phyloP scores from a whole-genome alignment of 768 basidiomycete species.

The Lyophyllum semitale region DNA sequence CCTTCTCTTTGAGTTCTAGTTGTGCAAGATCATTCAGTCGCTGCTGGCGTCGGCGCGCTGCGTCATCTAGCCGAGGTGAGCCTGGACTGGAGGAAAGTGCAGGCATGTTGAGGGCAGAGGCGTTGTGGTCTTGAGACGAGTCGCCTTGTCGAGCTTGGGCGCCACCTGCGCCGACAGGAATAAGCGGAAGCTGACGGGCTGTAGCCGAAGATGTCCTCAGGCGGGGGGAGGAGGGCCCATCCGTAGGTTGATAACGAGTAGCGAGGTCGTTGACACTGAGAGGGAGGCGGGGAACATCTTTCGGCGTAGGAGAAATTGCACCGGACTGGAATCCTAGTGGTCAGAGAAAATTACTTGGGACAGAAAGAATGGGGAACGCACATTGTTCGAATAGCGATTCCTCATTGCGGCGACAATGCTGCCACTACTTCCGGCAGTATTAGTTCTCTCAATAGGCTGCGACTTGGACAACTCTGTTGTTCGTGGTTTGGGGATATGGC shows the following conservation, averaged over 20 bases:
- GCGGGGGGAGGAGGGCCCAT: slow-evolving; percentile 44
- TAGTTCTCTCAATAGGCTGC: slow-evolving; percentile 46
- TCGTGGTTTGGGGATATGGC: slow-evolving; percentile 24
- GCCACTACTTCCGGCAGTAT: slow-evolving; percentile 53
- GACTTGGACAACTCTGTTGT: slow-evolving; percentile 31
- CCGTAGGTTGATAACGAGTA: slow-evolving; percentile 55
- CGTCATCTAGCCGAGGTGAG: slow-evolving; percentile 27
- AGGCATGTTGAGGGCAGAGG: slow-evolving; percentile 10
- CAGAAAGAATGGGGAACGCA: slow-evolving; percentile 32
- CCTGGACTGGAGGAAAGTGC: slow-evolving; percentile 10
- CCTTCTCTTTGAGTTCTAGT: slow-evolving; percentile 56
- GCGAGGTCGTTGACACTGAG: slow-evolving; percentile 66
- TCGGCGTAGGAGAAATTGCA: slow-evolving; percentile 53
- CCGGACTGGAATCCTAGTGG: slow-evolving; percentile 40
- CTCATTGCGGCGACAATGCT: slow-evolving; percentile 73
- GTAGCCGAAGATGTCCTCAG: slow-evolving; percentile 35
- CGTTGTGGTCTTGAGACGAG: slow-evolving; percentile 13
- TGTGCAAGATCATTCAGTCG: slow-evolving; percentile 52
- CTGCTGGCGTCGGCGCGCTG: slow-evolving; percentile 32
- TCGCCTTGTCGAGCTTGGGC: slow-evolving; percentile 25
- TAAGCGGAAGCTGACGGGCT: slow-evolving; percentile 20
- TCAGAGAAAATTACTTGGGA: slow-evolving; percentile 7
- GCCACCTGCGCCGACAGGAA: slow-evolving; percentile 19
- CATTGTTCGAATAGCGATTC: slow-evolving; percentile 58
- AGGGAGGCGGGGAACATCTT: slow-evolving; percentile 64